Conservation (phyloP, 2,329 filamentous ascomycete species). For the Hypoxylon sp. region DNA sequence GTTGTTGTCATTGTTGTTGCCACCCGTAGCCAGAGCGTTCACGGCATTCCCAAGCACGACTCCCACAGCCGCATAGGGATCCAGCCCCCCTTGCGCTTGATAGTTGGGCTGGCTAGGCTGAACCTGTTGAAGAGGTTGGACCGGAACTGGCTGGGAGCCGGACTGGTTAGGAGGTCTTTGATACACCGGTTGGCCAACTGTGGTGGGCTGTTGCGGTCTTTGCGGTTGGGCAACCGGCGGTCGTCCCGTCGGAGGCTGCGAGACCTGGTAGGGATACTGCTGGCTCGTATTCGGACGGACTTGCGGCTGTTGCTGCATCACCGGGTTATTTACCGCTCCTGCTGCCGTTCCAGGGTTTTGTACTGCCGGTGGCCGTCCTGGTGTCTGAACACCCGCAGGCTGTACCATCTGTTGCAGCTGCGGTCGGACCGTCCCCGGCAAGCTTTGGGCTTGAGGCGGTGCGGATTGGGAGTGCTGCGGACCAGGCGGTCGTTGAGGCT, state of each 20-base stretch:
- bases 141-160: conserved; percentile 3
- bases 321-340: conserved; percentile 24
- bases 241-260: conserved; percentile 23
- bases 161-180: conserved; percentile 8
- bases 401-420: conserved; percentile 29
- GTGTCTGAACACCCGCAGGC: conserved; percentile 33
- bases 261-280: conserved; percentile 14
- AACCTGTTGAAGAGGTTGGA: conserved; percentile 14
- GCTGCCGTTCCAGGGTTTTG: conserved; percentile 36
- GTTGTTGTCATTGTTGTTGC: not conserved
- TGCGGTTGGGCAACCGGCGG: conserved; percentile 23
- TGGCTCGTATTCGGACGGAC: conserved; percentile 24
- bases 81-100: conserved; percentile 13
- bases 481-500: conserved; percentile 19
- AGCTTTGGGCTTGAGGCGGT: conserved; percentile 26
- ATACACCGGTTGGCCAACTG: conserved; percentile 11
- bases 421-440: conserved; percentile 12
- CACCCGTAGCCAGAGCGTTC: not conserved
- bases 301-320: conserved; percentile 14
- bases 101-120: conserved; percentile 11
- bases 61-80: conserved; percentile 25
- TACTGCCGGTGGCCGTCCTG: conserved; percentile 37
- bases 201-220: conserved; percentile 15
- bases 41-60: conserved; percentile 21
- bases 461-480: conserved; percentile 26